Evolutionary conservation across 139 green algal genomes (phyloP), one percentile per base, ranked within the genome.

Genomic region (Asterochloris sp.): DNA sequence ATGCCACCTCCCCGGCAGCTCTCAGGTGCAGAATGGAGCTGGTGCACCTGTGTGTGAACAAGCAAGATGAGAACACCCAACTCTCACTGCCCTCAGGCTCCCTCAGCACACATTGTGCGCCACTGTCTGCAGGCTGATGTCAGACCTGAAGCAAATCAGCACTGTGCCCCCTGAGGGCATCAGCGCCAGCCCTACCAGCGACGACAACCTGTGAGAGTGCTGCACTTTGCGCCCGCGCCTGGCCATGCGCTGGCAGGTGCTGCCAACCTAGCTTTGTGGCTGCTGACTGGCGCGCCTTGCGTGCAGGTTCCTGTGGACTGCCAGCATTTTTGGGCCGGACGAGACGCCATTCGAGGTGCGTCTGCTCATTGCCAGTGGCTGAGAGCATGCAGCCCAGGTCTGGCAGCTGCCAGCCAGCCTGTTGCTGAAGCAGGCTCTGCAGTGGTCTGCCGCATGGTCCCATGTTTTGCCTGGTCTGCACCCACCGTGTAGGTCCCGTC

Each of bases 271-370:
- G 12, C 23, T 80, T 14, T 54, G 16, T 13, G 71, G 1, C n/a
- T 60, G 71, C 24, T 29, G 15, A 21, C 19, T 8, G 14, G 71
- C n/a, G 19, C 14, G 14, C 26, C 21, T 21, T 77, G 23, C 71
- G 24, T 95, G 90, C 75, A 78, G 66, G 13, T 94, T 95, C 69
- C 86, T 97, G 0, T 98, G 95, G 95, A 90, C 83, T 29, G 94
- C 93, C 6, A 94, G 82, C 1, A 88, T 96, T 6, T 95, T 94
- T 78, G 92, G 92, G 11, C 69, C 73, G 13, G 84, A 91, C 38
- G 89, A 84, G 11, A 85, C 86, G 0, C 80, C 82, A 80, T 86
- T 78, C 66, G 71, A 54, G 38, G 38, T 54, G 38, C 38, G 38
- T 54, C 4, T 54, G 38, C 38, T 6, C 6, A 6, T 54, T 6